These are phyloP conservation scores for Mrakia blollopis DNA, from an alignment of 768 basidiomycete genomes.

Conservation along the genomic window DNA sequence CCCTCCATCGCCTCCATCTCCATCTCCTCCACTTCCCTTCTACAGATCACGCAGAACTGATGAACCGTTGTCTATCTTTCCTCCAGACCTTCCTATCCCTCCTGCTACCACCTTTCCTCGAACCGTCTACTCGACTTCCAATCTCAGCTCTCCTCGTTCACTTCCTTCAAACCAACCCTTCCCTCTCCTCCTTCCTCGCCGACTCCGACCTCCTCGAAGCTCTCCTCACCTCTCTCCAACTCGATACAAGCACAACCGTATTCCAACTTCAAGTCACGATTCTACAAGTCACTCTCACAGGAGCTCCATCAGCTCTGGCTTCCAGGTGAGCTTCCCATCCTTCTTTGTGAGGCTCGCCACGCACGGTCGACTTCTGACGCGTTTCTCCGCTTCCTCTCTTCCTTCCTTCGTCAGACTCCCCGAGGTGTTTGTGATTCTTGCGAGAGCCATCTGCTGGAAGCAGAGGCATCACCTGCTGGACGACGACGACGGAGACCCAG, in stretches of 20 bases:
- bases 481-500: conserved; percentile 53
- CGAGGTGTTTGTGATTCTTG: conserved; percentile 60
- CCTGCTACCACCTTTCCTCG: conserved; percentile 20
- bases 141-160: conserved; percentile 10
- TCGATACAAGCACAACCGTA: conserved; percentile 70
- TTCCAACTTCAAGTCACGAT: conserved; percentile 62
- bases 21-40: neutral
- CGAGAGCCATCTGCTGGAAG: conserved; percentile 71
- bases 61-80: no score
- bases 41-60: neutral
- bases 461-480: conserved; percentile 54
- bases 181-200: conserved; percentile 41
- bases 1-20: neutral
- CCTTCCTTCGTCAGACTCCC: conserved; percentile 49
- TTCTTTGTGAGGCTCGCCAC: neutral
- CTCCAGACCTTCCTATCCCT: conserved; percentile 4
- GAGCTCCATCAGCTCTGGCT: conserved; percentile 54
- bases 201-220: conserved; percentile 60
- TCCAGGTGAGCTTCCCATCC: neutral
- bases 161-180: conserved; percentile 4
- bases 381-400: neutral
- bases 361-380: neutral
- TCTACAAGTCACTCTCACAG: conserved; percentile 67
- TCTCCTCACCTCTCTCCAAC: conserved; percentile 61
- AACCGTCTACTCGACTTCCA: conserved; percentile 3